phyloP scores from a whole-genome alignment of 129 eudicot genomes.

The Cynara cardunculus region DNA sequence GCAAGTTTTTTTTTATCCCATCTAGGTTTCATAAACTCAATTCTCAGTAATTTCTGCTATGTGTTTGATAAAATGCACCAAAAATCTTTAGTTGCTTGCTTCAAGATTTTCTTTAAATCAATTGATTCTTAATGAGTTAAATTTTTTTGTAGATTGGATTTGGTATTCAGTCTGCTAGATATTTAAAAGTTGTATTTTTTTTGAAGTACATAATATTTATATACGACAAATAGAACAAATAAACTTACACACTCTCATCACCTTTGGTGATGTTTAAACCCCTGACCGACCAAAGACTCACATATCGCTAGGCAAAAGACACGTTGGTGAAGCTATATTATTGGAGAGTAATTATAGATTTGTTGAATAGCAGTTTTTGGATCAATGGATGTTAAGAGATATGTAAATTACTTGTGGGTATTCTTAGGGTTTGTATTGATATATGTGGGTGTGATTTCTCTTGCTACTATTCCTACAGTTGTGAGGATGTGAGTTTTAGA shows the following conservation, averaged over 20 bases:
- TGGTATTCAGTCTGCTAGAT: constrained; percentile 33
- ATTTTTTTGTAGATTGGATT: constrained; percentile 25
- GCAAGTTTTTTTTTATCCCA: constrained; percentile 8
- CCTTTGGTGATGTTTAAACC: too few relatives aligned
- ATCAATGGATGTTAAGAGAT: constrained; percentile 65
- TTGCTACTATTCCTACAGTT: constrained; percentile 68
- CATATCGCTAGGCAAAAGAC: too few relatives aligned
- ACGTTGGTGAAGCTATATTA: too few relatives aligned
- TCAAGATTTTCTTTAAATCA: background rate
- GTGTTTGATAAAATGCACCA: constrained; percentile 1
- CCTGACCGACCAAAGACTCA: too few relatives aligned
- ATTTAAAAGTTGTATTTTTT: constrained; percentile 24
- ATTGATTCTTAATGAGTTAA: background rate
- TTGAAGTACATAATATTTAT: too few relatives aligned
- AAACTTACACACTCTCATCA: too few relatives aligned
- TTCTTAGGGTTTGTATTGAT: constrained; percentile 40
- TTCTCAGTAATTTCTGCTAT: background rate
- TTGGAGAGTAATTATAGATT: too few relatives aligned
- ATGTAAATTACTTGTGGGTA: constrained; percentile 37
- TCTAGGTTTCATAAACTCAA: constrained; percentile 8
- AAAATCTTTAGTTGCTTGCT: background rate
- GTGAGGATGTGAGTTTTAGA: too few relatives aligned
- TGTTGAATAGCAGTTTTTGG: constrained; percentile 31
- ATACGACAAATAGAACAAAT: too few relatives aligned
- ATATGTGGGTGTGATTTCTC: constrained; percentile 30